Percentiles rank a stretch among this genome's conserved stretches.
Evolutionary conservation across 441 rosid species (phyloP).

Genomic region (Isatis lusitanica): DNA sequence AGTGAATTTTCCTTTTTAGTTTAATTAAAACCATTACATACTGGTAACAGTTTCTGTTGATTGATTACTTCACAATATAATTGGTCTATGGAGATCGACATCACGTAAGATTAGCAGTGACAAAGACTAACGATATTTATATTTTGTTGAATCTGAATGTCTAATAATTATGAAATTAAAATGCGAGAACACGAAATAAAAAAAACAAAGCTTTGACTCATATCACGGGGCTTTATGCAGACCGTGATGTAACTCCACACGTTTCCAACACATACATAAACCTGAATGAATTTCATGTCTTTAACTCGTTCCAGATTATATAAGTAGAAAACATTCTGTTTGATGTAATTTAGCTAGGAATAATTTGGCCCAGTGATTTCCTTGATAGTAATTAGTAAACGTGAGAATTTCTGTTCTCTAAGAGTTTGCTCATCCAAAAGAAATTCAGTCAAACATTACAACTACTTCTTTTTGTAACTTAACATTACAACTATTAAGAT

Average conservation of each 20-base stretch:
- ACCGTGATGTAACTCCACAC: not conserved
- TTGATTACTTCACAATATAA: not conserved
- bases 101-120: not conserved
- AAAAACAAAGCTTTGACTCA: not conserved
- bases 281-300: not conserved
- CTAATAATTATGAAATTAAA: not conserved
- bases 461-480: no score
- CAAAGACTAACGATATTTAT: conserved; percentile 19
- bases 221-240: not conserved
- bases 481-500: no score
- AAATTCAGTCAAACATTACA: no score
- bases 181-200: not conserved
- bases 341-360: no score
- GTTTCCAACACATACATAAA: conserved; percentile 1
- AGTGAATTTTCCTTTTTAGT: not conserved
- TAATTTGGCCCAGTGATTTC: no score
- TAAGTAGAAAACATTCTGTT: no score
- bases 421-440: no score
- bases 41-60: not conserved
- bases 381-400: no score
- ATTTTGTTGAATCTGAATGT: not conserved
- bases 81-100: not conserved
- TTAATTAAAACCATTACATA: not conserved
- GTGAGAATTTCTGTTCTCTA: no score
- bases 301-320: no score